phyloP scores from a whole-genome alignment of 169 alveolate genomes.

The Cryptosporidium sp. region DNA sequence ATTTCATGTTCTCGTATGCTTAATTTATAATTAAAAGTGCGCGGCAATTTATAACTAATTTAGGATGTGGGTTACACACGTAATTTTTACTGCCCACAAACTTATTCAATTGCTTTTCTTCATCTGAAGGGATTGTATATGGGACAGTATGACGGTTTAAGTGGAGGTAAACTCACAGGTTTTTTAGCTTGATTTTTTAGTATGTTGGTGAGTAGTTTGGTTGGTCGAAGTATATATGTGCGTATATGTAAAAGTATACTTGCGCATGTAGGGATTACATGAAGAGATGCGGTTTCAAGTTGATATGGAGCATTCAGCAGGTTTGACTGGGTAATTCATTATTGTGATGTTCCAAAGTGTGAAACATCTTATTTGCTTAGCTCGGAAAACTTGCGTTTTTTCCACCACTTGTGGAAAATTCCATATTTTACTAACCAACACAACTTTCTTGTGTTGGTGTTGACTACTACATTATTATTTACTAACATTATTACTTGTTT shows the following conservation, averaged over 20 bases:
- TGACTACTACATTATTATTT: no score
- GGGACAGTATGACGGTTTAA: background rate
- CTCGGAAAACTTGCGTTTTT: background rate
- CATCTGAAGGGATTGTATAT: background rate
- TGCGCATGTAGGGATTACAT: background rate
- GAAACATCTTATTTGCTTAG: background rate
- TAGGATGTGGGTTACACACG: background rate
- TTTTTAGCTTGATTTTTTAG: constrained; percentile 9
- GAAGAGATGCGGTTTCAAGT: background rate
- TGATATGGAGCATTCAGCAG: background rate
- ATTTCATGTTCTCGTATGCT: background rate
- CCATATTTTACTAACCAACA: background rate
- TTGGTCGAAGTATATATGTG: background rate
- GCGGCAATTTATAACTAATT: background rate
- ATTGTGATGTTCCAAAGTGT: background rate
- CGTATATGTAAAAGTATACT: background rate
- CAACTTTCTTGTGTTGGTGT: background rate
- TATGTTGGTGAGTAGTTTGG: constrained; percentile 6
- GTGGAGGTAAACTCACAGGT: background rate
- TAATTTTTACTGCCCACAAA: background rate
- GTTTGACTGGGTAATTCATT: background rate
- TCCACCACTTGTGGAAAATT: background rate
- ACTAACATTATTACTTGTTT: background rate
- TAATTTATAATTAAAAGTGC: background rate
- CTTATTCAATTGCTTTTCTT: background rate